Conservation (phyloP, 2,329 filamentous ascomycete species). For the Cladobotryum protrusum region DNA sequence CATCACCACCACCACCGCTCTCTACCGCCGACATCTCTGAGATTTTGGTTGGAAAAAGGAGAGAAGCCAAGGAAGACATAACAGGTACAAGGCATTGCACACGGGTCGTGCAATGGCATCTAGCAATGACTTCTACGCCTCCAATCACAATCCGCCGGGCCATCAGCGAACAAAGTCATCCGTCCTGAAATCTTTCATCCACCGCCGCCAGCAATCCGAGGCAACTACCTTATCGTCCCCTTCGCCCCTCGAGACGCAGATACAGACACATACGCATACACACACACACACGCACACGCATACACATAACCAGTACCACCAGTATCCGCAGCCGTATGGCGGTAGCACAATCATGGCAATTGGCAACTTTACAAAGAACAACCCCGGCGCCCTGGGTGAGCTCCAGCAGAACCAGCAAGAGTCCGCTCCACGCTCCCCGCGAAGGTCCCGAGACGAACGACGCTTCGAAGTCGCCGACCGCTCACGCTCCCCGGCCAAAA, state of each 20-base stretch:
- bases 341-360: constrained; percentile 17
- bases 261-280: background rate
- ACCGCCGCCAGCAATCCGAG: constrained; percentile 42
- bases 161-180: constrained; percentile 44
- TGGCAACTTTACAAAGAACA: constrained; percentile 30
- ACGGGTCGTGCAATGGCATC: constrained; percentile 16
- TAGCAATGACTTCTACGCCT: constrained; percentile 9
- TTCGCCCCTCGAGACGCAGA: constrained; percentile 17
- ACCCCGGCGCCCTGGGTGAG: constrained; percentile 47
- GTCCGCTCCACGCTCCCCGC: constrained; percentile 32
- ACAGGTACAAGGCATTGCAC: background rate
- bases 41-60: no score
- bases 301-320: constrained; percentile 10
- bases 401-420: constrained; percentile 51
- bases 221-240: constrained; percentile 27
- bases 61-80: background rate
- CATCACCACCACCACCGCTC: no score
- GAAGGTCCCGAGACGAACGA: constrained; percentile 29
- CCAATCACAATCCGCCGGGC: constrained; percentile 12
- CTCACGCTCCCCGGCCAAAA: constrained; percentile 41
- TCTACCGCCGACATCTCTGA: no score
- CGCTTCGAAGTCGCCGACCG: constrained; percentile 18
- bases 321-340: no score
- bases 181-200: constrained; percentile 44
- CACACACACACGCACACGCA: constrained; percentile 15